A percentile compares a stretch with the other conserved stretches of the same genome.
These are phyloP conservation scores for Geoglossum cookeanum DNA, from an alignment of 2,329 filamentous ascomycete genomes.

Conservation along the genomic window DNA sequence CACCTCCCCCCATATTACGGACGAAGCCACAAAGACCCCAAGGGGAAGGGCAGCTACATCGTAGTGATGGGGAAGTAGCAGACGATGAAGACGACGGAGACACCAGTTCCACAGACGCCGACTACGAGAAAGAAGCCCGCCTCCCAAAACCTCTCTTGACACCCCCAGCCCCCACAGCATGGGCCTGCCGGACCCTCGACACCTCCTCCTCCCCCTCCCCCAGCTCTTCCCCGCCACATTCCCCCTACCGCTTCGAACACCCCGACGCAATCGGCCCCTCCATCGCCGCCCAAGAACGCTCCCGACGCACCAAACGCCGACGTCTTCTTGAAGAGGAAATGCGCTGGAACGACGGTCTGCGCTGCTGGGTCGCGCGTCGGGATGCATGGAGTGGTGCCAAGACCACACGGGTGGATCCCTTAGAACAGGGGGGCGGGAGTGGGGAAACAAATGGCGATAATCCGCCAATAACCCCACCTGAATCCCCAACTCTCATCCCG, in stretches of 20 bases:
- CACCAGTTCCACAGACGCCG: neutral
- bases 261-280: slow-evolving; percentile 21
- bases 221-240: neutral
- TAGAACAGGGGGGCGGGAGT: slow-evolving; percentile 13
- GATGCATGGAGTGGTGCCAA: slow-evolving; percentile 72
- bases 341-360: slow-evolving; percentile 62
- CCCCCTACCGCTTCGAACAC: slow-evolving; percentile 20
- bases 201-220: neutral
- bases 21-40: slow-evolving; percentile 10
- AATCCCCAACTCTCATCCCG: no score
- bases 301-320: slow-evolving; percentile 22
- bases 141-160: neutral
- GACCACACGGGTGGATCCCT: slow-evolving; percentile 33
- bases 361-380: slow-evolving; percentile 58
- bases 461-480: slow-evolving; percentile 1
- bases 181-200: neutral
- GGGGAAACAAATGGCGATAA: slow-evolving; percentile 1
- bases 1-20: slow-evolving; percentile 7
- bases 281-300: neutral
- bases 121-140: neutral
- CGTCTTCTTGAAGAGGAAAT: slow-evolving; percentile 43
- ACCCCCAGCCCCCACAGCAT: neutral
- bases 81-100: neutral
- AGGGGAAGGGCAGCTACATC: neutral
- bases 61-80: slow-evolving; percentile 12